A percentile compares a stretch with the other conserved stretches of the same genome.
These are phyloP conservation scores for Wickerhamiella kurtzmanii DNA, from an alignment of 805 yeast genomes.

Conservation along the genomic window DNA sequence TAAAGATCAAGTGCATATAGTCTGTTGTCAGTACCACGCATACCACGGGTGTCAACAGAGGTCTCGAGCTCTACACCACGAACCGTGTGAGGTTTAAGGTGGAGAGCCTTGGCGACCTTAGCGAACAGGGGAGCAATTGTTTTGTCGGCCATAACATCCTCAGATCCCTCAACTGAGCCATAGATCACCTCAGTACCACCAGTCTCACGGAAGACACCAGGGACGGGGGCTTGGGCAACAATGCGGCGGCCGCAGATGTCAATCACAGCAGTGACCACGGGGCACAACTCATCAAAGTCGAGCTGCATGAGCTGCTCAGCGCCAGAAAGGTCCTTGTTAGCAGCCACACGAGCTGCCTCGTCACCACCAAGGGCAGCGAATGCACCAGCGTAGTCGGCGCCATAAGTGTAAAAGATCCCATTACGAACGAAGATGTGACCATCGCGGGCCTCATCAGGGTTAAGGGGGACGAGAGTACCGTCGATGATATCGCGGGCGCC, in stretches of 20 bases:
- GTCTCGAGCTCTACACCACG: conserved; percentile 43
- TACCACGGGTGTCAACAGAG: conserved; percentile 73
- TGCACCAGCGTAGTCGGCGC: conserved; percentile 54
- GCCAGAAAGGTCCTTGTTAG: conserved; percentile 64
- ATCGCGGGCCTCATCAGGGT: conserved; percentile 50
- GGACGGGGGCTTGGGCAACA: conserved; percentile 89
- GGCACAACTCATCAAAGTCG: conserved; percentile 44
- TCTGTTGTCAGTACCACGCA: conserved; percentile 73
- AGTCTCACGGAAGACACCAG: conserved; percentile 57
- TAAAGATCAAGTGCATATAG: conserved; percentile 72
- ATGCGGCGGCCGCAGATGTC: conserved; percentile 84
- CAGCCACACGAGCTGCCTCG: conserved; percentile 72
- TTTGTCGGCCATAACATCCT: conserved; percentile 36
- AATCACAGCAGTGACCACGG: conserved; percentile 69
- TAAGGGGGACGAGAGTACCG: conserved; percentile 65
- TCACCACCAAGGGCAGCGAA: conserved; percentile 62
- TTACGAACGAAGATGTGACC: conserved; percentile 61
- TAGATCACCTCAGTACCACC: conserved; percentile 44
- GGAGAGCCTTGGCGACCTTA: conserved; percentile 59
- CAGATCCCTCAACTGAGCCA: conserved; percentile 56
- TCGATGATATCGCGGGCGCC: conserved; percentile 67
- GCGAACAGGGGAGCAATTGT: conserved; percentile 44
- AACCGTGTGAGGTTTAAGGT: conserved; percentile 56
- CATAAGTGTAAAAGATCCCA: conserved; percentile 77
- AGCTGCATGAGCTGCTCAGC: conserved; percentile 54